These are phyloP conservation scores for Ogataea ganodermae DNA, from an alignment of 805 yeast species.

Conservation along the genomic window DNA sequence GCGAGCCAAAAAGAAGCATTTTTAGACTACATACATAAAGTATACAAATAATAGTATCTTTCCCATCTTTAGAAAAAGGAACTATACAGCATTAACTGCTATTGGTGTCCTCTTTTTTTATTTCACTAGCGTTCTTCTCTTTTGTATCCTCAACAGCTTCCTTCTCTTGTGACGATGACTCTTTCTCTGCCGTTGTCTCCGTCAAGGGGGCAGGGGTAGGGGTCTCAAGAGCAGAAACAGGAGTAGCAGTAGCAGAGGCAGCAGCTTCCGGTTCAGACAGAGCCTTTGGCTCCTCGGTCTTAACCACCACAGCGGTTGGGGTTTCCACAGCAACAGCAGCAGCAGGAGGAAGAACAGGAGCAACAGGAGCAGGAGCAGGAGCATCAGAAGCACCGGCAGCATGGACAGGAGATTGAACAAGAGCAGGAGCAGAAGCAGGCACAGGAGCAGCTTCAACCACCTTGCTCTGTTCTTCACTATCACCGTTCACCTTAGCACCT, in stretches of 20 bases:
- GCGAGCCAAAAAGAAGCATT: neutral
- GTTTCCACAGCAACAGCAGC: neutral
- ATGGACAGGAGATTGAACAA: neutral
- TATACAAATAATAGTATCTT: neutral
- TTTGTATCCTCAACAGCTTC: neutral
- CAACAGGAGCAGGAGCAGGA: neutral
- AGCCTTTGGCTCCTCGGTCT: too few species aligned
- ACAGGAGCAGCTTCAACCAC: neutral
- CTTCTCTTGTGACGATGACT: neutral
- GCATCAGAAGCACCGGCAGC: neutral
- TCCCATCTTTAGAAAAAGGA: neutral
- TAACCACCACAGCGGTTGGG: too few species aligned
- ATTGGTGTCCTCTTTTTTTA: neutral
- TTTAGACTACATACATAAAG: constrained; percentile 2
- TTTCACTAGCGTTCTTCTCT: neutral
- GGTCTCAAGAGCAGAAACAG: neutral
- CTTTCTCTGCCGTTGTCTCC: neutral
- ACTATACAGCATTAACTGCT: too few species aligned
- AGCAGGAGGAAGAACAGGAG: neutral
- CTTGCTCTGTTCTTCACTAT: neutral
- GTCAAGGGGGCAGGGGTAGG: neutral
- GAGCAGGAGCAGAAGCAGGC: neutral
- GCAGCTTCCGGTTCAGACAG: neutral
- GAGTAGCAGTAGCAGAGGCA: neutral
- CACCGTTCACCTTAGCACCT: constrained; percentile 14